A percentile compares a stretch with the other conserved stretches of the same genome.
phyloP scores from a whole-genome alignment of 208 protist species.

The Acanthamoeba sp. region DNA sequence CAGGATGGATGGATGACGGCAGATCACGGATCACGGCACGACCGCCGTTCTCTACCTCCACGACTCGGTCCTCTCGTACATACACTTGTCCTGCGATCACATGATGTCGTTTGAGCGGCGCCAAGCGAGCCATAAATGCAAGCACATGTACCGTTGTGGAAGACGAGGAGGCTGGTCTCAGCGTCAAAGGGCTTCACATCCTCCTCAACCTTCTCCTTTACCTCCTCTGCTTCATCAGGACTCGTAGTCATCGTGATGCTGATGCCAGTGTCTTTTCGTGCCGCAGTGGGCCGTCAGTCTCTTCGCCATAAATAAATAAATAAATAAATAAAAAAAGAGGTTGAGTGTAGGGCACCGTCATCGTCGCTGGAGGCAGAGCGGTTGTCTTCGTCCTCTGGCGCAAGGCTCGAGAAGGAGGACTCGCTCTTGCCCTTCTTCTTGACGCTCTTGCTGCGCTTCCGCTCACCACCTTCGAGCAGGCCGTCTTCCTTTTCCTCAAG shows the following conservation, averaged over 20 bases:
- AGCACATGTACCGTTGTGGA: conserved; percentile 30
- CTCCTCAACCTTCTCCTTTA: neutral
- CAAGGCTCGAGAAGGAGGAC: neutral
- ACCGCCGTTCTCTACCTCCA: neutral
- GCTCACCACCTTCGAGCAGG: neutral
- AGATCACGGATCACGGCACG: neutral
- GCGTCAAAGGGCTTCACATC: conserved; percentile 54
- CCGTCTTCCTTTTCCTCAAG: neutral
- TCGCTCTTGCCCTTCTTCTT: neutral
- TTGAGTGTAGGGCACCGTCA: too few species aligned
- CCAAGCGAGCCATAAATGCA: too few species aligned
- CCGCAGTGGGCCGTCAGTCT: too few species aligned
- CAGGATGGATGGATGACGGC: conserved; percentile 9
- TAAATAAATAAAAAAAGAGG: too few species aligned
- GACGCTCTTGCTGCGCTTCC: neutral
- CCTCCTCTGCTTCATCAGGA: neutral
- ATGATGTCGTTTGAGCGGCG: too few species aligned
- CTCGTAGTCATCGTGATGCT: neutral
- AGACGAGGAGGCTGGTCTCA: neutral
- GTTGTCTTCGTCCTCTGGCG: neutral
- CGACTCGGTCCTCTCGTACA: conserved; percentile 10
- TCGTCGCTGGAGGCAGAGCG: neutral
- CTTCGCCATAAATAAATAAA: too few species aligned
- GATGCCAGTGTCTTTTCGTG: neutral
- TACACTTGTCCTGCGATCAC: conserved; percentile 24